These are phyloP conservation scores for Wickerhamiella dianesei DNA, from an alignment of 805 yeast genomes.

Conservation along the genomic window DNA sequence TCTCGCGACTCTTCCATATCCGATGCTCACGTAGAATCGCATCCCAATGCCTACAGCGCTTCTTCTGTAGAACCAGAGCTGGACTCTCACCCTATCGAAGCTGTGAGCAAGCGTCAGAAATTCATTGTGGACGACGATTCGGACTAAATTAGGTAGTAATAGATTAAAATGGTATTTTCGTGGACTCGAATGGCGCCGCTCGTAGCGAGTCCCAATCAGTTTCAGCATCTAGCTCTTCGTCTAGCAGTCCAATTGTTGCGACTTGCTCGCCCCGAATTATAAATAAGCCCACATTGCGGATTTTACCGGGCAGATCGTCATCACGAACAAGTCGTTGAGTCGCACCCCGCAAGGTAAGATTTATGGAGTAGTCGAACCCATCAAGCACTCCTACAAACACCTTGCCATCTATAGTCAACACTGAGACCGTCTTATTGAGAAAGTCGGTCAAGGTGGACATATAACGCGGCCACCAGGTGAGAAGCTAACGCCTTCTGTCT, in stretches of 20 bases:
- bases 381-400: slow-evolving; percentile 24
- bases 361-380: slow-evolving; percentile 28
- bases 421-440: slow-evolving; percentile 17
- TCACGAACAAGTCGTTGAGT: slow-evolving; percentile 19
- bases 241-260: slow-evolving; percentile 24
- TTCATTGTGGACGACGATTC: slow-evolving; percentile 12
- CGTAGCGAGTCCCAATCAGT: slow-evolving; percentile 26
- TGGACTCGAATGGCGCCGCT: slow-evolving; percentile 12
- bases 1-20: too few relatives aligned
- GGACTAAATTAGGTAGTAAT: slow-evolving; percentile 2
- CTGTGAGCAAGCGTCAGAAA: slow-evolving; percentile 4
- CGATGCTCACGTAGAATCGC: too few relatives aligned
- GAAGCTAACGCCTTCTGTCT: background rate
- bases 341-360: slow-evolving; percentile 22
- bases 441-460: background rate
- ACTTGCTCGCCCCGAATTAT: slow-evolving; percentile 27
- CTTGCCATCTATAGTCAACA: slow-evolving; percentile 27
- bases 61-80: background rate
- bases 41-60: too few relatives aligned
- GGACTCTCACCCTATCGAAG: background rate
- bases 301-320: slow-evolving; percentile 17
- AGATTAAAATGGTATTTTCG: slow-evolving; percentile 5
- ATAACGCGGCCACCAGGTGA: background rate
- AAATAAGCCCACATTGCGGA: slow-evolving; percentile 24
- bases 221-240: slow-evolving; percentile 21